Conservation (phyloP, 2,329 filamentous ascomycete genomes). For the Pseudopithomyces maydicus region DNA sequence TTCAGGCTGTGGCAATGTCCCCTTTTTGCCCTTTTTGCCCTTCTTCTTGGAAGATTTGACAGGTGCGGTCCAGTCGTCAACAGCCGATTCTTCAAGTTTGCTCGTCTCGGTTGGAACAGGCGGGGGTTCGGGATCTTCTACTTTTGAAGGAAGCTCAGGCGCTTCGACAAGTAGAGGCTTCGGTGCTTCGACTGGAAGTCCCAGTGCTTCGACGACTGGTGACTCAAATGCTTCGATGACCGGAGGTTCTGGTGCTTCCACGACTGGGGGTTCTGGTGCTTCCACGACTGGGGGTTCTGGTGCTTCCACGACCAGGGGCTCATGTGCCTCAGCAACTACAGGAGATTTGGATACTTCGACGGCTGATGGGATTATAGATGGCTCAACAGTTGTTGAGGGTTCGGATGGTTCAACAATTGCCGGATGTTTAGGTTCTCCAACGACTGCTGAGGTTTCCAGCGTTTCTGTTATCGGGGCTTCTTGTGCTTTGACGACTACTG, state of each 20-base stretch:
- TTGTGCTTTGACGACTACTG: not conserved
- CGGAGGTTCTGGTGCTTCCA: not conserved
- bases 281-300: not conserved
- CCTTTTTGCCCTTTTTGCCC: conserved; percentile 7
- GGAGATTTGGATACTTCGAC: not conserved
- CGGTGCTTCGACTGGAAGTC: not conserved
- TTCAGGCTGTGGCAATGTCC: not conserved
- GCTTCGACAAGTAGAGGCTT: not conserved
- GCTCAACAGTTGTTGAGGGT: not conserved
- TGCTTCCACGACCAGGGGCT: not conserved
- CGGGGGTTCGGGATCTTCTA: not conserved
- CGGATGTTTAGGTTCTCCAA: not conserved
- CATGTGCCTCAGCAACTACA: not conserved
- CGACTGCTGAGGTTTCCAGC: not conserved
- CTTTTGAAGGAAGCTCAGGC: not conserved
- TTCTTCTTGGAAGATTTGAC: conserved; percentile 6
- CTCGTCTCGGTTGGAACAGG: not conserved
- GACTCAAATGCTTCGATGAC: not conserved
- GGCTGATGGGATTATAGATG: not conserved
- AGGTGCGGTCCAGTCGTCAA: conserved; percentile 11
- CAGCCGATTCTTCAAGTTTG: conserved; percentile 5
- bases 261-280: not conserved
- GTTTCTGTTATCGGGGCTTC: not conserved
- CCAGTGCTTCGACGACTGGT: not conserved
- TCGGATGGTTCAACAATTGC: not conserved